Evolutionary conservation across 148 eudicot genomes (phyloP), one percentile per base, ranked within the genome.

Genomic region (Persicaria maculosa): DNA sequence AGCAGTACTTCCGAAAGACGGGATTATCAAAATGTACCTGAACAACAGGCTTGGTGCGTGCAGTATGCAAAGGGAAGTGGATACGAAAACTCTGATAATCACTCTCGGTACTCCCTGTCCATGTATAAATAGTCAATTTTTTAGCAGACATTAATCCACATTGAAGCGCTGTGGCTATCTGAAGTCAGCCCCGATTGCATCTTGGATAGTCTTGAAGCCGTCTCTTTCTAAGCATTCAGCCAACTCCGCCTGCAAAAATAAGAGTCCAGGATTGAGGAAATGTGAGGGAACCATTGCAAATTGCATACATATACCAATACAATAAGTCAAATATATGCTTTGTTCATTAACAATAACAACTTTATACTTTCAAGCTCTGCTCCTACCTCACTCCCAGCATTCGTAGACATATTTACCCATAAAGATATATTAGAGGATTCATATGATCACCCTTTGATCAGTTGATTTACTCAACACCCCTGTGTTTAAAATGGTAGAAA

Each of bases 101-200:
- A n/a, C 36, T 64, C 8, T 64, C 45, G 62, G 40, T 12, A 17
- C 17, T 65, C 45, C 70, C 70, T 40, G 70, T 65, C 70, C 70
- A 65, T 65, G 70, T 65, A 40, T 65, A 65, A 65, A 65, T 65
- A 65, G 43, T 25, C 14, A 59, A 59, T 20, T 59, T 59, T 22
- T 59, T 40, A 3, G 25, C 43, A 4, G 67, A 59, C 14, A 40
- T 7, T 11, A 58, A 20, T 22, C 36, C 31, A 0, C 20, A 10
- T 58, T 11, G 7, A 65, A 65, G 19, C 15, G 40, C 57, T 6
- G 4, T 22, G 40, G 54, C 73, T 84, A 90, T 70, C 86, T 76
- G 83, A 84, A 89, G 80, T 96, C 97, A 62, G 97, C 97, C 61
- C 99, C 99, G 61, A 96, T 82, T 61, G 97, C 98, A 77, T 96